Evolutionary conservation across 2,329 filamentous ascomycete species (phyloP).

Genomic region (Lachnellula subtilissima): DNA sequence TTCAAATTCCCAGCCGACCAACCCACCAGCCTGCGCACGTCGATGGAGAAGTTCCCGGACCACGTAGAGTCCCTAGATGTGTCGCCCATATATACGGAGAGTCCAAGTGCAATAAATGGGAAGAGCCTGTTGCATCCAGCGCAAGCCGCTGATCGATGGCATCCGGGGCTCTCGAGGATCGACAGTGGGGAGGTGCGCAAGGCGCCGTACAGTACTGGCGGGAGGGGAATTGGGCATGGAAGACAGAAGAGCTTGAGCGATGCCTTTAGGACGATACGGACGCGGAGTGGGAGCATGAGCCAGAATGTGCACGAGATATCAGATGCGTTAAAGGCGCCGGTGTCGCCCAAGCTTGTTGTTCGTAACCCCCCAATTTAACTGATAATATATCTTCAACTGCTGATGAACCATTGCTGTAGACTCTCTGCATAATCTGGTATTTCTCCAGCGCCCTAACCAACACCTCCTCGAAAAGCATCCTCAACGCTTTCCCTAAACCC

Average conservation of each 20-base stretch:
- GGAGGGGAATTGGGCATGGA: slow-evolving; percentile 46
- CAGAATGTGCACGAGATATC: slow-evolving; percentile 93
- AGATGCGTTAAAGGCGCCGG: slow-evolving; percentile 81
- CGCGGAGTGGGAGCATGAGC: slow-evolving; percentile 77
- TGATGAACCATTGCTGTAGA: slow-evolving; percentile 44
- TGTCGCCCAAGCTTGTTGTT: slow-evolving; percentile 87
- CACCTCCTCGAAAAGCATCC: slow-evolving; percentile 94
- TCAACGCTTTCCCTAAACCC: slow-evolving; percentile 85
- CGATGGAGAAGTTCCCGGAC: slow-evolving; percentile 56
- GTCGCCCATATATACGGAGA: slow-evolving; percentile 13
- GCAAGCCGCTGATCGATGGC: slow-evolving; percentile 52
- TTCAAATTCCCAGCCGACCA: slow-evolving; percentile 29
- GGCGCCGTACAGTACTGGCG: slow-evolving; percentile 24
- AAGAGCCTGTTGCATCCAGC: slow-evolving; percentile 26
- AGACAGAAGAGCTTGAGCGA: slow-evolving; percentile 85
- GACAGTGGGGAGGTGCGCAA: slow-evolving; percentile 35
- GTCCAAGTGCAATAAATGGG: slow-evolving; percentile 14
- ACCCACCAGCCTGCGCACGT: slow-evolving; percentile 20
- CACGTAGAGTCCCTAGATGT: slow-evolving; percentile 39
- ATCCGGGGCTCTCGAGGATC: slow-evolving; percentile 42
- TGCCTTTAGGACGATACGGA: slow-evolving; percentile 78
- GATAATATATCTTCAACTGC: slow-evolving; percentile 17
- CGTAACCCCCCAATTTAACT: slow-evolving; percentile 23
- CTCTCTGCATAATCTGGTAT: slow-evolving; percentile 88
- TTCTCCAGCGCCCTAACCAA: slow-evolving; percentile 92